phyloP scores from a whole-genome alignment of 116 monocot species.

The Zostera marina region DNA sequence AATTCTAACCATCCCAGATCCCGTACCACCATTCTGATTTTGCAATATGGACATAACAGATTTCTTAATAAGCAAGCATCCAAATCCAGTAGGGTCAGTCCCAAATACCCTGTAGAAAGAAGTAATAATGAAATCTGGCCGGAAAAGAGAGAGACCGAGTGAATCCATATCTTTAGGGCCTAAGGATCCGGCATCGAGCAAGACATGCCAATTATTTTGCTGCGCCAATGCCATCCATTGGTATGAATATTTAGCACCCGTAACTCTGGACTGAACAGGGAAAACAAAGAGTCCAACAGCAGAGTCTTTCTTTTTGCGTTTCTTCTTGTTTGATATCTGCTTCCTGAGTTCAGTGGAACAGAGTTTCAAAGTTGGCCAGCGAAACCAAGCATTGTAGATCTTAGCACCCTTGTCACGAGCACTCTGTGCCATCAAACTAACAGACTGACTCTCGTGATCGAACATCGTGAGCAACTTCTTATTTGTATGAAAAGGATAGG shows the following conservation, averaged over 20 bases:
- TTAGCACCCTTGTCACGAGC: constrained; percentile 84
- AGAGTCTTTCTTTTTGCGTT: constrained; percentile 52
- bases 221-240: constrained; percentile 99
- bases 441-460: constrained; percentile 94
- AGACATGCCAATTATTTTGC: constrained; percentile 94
- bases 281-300: constrained; percentile 82
- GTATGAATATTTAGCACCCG: constrained; percentile 85
- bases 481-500: constrained; percentile 94
- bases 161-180: constrained; percentile 99
- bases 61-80: constrained; percentile 80
- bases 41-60: constrained; percentile 61
- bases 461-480: constrained; percentile 93
- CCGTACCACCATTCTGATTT: constrained; percentile 55
- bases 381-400: constrained; percentile 52
- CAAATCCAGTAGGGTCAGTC: constrained; percentile 77
- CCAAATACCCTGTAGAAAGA: constrained; percentile 95
- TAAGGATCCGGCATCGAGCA: constrained; percentile 93
- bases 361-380: constrained; percentile 78
- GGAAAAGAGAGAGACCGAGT: constrained; percentile 76
- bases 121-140: constrained; percentile 95
- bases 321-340: constrained; percentile 64
- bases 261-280: constrained; percentile 88
- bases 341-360: constrained; percentile 69
- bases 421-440: constrained; percentile 74
- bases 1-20: constrained; percentile 78